A percentile compares a stretch with the other conserved stretches of the same genome.
Evolutionary conservation across 192 early-diverging fungal genomes (phyloP).

Genomic region (Podochytrium sp.): DNA sequence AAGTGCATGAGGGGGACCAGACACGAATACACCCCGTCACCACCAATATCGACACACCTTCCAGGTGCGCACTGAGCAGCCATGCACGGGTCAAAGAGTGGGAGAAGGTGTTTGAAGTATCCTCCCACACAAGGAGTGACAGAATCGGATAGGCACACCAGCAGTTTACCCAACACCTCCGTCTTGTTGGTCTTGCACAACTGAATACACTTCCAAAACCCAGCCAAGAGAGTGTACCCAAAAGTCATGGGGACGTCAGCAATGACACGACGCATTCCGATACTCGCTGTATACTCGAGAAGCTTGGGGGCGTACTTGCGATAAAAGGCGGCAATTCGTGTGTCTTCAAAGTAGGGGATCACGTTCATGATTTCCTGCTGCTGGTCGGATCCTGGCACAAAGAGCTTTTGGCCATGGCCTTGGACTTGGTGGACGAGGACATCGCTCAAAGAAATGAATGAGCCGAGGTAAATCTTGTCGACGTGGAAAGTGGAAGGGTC

Average conservation of each 20-base stretch:
- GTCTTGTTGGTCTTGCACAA: not conserved
- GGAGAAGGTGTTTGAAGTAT: conserved; percentile 22
- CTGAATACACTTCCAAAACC: conserved; percentile 36
- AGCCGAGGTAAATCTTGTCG: conserved; percentile 29
- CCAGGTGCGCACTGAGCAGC: not conserved
- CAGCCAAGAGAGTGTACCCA: conserved; percentile 35
- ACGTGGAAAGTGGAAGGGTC: conserved; percentile 39
- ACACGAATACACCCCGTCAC: not conserved
- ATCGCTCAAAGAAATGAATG: conserved; percentile 29
- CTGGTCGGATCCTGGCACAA: conserved; percentile 26
- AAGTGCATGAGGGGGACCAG: not conserved
- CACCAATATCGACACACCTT: not conserved
- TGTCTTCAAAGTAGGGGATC: conserved; percentile 37
- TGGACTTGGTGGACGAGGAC: conserved; percentile 27
- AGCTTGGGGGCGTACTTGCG: conserved; percentile 38
- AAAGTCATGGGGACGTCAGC: conserved; percentile 40
- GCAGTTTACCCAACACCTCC: conserved; percentile 25
- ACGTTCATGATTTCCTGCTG: conserved; percentile 18
- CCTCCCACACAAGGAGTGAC: conserved; percentile 9
- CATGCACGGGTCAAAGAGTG: conserved; percentile 3
- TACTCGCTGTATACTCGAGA: conserved; percentile 34
- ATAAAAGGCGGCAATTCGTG: conserved; percentile 35
- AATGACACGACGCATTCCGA: conserved; percentile 41
- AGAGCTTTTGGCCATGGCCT: not conserved
- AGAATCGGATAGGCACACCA: conserved; percentile 28